phyloP scores from a whole-genome alignment of 495 filamentous ascomycete species.

The Aeminium ludgeri region DNA sequence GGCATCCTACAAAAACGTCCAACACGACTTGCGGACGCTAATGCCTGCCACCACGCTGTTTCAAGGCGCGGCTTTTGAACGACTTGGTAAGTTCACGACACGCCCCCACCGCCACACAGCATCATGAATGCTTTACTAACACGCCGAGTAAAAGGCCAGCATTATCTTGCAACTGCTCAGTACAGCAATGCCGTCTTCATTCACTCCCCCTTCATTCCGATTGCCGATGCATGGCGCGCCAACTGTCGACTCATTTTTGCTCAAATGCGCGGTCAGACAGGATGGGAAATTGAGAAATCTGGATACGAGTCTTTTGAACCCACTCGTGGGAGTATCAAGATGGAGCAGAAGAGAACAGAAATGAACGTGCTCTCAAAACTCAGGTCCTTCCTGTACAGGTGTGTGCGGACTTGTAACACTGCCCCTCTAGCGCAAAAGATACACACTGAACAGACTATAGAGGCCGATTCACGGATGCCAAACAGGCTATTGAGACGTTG shows the following conservation, averaged over 20 bases:
- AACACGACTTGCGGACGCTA: constrained; percentile 53
- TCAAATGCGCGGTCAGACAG: too few species aligned
- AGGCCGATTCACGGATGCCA: neutral
- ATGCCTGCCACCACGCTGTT: constrained; percentile 59
- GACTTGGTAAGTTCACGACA: constrained; percentile 42
- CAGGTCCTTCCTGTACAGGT: constrained; percentile 2
- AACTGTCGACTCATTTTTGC: constrained; percentile 2
- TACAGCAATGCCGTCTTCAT: neutral
- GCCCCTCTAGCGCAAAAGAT: neutral
- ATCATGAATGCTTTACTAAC: neutral
- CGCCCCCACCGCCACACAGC: neutral
- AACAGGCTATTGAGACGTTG: constrained; percentile 9
- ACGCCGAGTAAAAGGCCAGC: neutral
- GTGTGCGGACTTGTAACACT: neutral
- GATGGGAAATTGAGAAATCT: too few species aligned
- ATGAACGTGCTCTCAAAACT: constrained; percentile 35
- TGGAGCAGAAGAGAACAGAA: too few species aligned
- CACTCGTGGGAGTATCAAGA: too few species aligned
- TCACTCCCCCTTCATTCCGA: neutral
- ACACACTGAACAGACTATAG: neutral
- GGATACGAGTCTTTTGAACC: too few species aligned
- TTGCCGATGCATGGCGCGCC: constrained; percentile 1
- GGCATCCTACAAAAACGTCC: constrained; percentile 65
- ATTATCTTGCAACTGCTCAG: neutral
- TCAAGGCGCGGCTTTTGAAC: constrained; percentile 52